Evolutionary conservation across 2,329 filamentous ascomycete genomes (phyloP).

Genomic region (Diaporthe ilicicola): DNA sequence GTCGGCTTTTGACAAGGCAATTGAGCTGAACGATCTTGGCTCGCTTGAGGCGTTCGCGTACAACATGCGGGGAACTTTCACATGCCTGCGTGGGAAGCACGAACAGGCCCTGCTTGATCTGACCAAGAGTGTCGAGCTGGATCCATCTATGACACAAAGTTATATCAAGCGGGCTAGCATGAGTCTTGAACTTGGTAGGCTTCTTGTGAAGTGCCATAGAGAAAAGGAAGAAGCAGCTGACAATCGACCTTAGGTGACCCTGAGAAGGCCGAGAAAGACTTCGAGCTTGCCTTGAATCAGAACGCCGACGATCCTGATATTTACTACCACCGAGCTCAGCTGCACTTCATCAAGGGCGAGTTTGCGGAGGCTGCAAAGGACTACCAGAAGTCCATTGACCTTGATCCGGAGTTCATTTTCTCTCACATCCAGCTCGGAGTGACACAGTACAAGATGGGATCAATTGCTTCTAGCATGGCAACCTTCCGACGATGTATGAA

Average conservation of each 20-base stretch:
- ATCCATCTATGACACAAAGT: constrained; percentile 89
- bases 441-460: constrained; percentile 99
- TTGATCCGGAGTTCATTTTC: constrained; percentile 97
- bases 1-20: constrained; percentile 83
- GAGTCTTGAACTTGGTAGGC: constrained; percentile 87
- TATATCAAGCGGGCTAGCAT: constrained; percentile 99
- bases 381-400: constrained; percentile 98
- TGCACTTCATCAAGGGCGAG: constrained; percentile 97
- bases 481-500: constrained; percentile 98
- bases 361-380: constrained; percentile 95
- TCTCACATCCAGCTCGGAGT: constrained; percentile 99
- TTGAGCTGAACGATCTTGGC: constrained; percentile 82
- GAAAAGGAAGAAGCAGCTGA: constrained; percentile 41
- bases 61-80: constrained; percentile 96
- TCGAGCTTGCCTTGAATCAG: constrained; percentile 83
- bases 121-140: constrained; percentile 90
- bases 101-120: constrained; percentile 83
- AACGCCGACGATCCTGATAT: constrained; percentile 93
- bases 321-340: constrained; percentile 97
- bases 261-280: constrained; percentile 87
- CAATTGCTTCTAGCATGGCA: constrained; percentile 96
- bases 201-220: not conserved
- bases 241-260: constrained; percentile 68
- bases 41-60: constrained; percentile 90
- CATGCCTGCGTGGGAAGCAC: constrained; percentile 90